A percentile compares a stretch with the other conserved stretches of the same genome.
Conservation (phyloP, 345 rosid genomes). For the Citrus australasica region DNA sequence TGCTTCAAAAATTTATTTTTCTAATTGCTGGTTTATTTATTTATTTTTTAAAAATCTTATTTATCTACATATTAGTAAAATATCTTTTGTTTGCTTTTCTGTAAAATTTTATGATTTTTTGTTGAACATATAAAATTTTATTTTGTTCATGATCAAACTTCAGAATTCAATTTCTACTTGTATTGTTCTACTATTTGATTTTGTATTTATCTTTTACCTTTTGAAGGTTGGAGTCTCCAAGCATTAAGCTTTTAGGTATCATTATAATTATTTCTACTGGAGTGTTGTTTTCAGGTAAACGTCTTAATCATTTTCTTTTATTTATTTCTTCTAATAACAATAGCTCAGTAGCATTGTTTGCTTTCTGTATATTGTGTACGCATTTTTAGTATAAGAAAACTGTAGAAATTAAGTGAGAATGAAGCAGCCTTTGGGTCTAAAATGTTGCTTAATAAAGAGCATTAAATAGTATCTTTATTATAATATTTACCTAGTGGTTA, state of each 20-base stretch:
- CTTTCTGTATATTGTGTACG: background rate
- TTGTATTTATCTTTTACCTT: slow-evolving; percentile 14
- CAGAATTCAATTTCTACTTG: background rate
- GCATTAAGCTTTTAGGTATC: slow-evolving; percentile 86
- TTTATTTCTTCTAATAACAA: background rate
- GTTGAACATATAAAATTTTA: background rate
- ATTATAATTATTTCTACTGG: slow-evolving; percentile 81
- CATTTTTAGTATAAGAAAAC: too few species aligned
- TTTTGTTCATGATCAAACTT: background rate
- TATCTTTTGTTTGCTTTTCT: background rate
- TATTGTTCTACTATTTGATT: slow-evolving; percentile 20
- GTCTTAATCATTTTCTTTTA: slow-evolving; percentile 12
- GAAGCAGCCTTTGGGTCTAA: background rate
- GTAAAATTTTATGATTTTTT: background rate
- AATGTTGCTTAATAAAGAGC: background rate
- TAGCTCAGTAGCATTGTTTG: background rate
- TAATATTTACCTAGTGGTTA: background rate
- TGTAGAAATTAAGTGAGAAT: background rate
- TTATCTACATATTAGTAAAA: background rate
- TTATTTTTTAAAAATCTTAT: too few species aligned
- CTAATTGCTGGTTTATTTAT: background rate
- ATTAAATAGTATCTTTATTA: background rate
- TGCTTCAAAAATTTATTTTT: background rate
- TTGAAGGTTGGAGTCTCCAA: slow-evolving; percentile 94
- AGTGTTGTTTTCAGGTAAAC: slow-evolving; percentile 77